These are phyloP conservation scores for Lichtheimia ornata DNA, from an alignment of 371 early-diverging fungal genomes.

Conservation along the genomic window DNA sequence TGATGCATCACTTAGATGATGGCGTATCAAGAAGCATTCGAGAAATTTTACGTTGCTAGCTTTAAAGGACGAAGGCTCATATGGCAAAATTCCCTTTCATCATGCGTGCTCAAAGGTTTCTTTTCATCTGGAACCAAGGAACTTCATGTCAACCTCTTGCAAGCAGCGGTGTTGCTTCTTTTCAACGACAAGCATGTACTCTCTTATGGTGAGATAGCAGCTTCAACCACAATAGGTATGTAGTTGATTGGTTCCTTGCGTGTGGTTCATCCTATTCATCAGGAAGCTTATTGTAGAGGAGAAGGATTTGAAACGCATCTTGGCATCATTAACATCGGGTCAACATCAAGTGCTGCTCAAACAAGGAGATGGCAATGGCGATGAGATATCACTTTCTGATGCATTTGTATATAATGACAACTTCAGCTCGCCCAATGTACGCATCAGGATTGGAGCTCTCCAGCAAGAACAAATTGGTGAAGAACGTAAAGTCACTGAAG, in stretches of 20 bases:
- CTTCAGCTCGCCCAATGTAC: slow-evolving; percentile 63
- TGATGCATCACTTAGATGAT: slow-evolving; percentile 52
- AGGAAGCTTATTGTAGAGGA: slow-evolving; percentile 47
- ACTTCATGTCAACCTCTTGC: slow-evolving; percentile 71
- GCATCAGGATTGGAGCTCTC: slow-evolving; percentile 81
- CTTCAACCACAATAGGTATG: slow-evolving; percentile 60
- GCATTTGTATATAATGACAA: slow-evolving; percentile 65
- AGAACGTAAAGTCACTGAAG: slow-evolving; percentile 71
- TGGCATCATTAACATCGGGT: slow-evolving; percentile 82
- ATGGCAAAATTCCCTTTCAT: slow-evolving; percentile 86
- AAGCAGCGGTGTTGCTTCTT: slow-evolving; percentile 72
- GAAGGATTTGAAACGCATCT: slow-evolving; percentile 68
- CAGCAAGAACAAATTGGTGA: slow-evolving; percentile 77
- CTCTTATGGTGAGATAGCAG: slow-evolving; percentile 67
- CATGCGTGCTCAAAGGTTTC: slow-evolving; percentile 67
- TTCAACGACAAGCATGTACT: slow-evolving; percentile 67
- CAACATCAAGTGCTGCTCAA: slow-evolving; percentile 58
- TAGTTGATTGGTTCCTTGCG: background rate
- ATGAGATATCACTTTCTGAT: slow-evolving; percentile 46
- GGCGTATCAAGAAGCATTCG: slow-evolving; percentile 65
- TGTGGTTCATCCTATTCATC: background rate
- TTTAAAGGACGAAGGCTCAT: slow-evolving; percentile 79
- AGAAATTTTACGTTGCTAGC: slow-evolving; percentile 71
- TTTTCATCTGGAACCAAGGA: slow-evolving; percentile 68
- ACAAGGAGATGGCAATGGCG: slow-evolving; percentile 3